Evolutionary conservation across 2,329 filamentous ascomycete genomes (phyloP), one percentile per base, ranked within the genome.

Genomic region (Colletotrichum plurivorum): DNA sequence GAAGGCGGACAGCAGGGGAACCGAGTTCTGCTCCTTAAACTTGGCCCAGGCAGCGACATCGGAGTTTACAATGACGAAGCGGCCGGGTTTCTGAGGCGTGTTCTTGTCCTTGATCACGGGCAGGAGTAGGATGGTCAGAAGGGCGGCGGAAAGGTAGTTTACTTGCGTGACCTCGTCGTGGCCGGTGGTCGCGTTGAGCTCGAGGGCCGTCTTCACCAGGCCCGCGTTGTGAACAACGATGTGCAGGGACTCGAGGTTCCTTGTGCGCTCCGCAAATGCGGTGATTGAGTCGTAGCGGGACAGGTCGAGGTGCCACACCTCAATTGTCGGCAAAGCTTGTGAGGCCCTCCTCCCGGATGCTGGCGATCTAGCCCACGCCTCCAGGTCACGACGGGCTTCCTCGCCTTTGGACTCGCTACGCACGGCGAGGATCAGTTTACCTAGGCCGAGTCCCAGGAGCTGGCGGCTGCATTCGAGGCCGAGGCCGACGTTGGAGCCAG

Each of bases 101-200:
- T 73, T 53, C 54, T 75, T 76, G 20, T 62, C 53, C 63, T 78
- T 79, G 9, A 82, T 73, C 0, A 74, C 72, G 0, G 79, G 80
- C 3, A 82, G 73, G 2, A 82, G 73, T 1, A 80, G 73, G 1
- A 76, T 72, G 2, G 77, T 70, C 6, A 82, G 76, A 1, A 82
- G 73, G 4, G 75, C 74, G 0, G 78, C 81, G 0, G 79, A 80
- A 2, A 81, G 70, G 46, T 81, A 80, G 71, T 81, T 82, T 51
- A 81, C 76, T 66, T 85, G 83, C 31, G 85, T 71, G 4, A 73
- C 76, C 39, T 76, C 75, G 62, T 85, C 81, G 57, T 84, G 80
- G 1, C 82, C 76, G 2, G 77, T 79, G 5, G 39, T 8, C 4
- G 58, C 65, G 18, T 82, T 55, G 16, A 67, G 12, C 10, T n/a